A percentile compares a stretch with the other conserved stretches of the same genome.
phyloP scores from a whole-genome alignment of 306 rosid species.

The Carpinus viminea region DNA sequence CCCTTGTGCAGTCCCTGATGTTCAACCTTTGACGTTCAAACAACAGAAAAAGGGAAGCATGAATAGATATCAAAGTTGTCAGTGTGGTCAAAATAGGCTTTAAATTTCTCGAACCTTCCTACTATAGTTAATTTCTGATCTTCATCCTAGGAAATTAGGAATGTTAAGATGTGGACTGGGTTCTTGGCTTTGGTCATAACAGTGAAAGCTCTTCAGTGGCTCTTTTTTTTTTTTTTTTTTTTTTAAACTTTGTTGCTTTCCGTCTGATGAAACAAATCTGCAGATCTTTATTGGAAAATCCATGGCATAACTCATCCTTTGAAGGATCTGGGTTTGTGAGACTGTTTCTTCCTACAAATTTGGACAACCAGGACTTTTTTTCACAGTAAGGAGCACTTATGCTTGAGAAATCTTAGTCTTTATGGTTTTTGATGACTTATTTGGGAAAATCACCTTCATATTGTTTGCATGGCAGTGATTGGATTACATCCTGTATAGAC shows the following conservation, averaged over 20 bases:
- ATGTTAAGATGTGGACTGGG: constrained; percentile 4
- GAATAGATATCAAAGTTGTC: not conserved
- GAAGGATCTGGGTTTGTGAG: constrained; percentile 99
- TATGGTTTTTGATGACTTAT: constrained; percentile 30
- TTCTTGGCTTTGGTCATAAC: constrained; percentile 1
- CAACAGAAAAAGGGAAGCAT: not conserved
- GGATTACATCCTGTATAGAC: constrained; percentile 68
- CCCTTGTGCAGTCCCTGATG: not conserved
- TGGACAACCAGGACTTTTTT: constrained; percentile 77
- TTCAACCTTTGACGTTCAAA: not conserved
- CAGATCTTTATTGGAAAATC: constrained; percentile 89
- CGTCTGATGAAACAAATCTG: constrained; percentile 38
- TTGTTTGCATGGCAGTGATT: constrained; percentile 57
- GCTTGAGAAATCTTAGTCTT: constrained; percentile 22
- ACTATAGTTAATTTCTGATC: not conserved
- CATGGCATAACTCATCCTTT: constrained; percentile 97
- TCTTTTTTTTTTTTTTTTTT: constrained; percentile 13
- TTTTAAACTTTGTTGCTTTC: constrained; percentile 22
- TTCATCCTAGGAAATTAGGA: not conserved
- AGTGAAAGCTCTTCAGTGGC: not conserved
- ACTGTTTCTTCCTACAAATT: constrained; percentile 91
- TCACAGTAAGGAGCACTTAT: constrained; percentile 66
- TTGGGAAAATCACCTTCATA: constrained; percentile 27
- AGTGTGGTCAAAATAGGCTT: not conserved
- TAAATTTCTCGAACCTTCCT: not conserved